Conservation (phyloP, 2,329 filamentous ascomycete species). For the Calycina marina region DNA sequence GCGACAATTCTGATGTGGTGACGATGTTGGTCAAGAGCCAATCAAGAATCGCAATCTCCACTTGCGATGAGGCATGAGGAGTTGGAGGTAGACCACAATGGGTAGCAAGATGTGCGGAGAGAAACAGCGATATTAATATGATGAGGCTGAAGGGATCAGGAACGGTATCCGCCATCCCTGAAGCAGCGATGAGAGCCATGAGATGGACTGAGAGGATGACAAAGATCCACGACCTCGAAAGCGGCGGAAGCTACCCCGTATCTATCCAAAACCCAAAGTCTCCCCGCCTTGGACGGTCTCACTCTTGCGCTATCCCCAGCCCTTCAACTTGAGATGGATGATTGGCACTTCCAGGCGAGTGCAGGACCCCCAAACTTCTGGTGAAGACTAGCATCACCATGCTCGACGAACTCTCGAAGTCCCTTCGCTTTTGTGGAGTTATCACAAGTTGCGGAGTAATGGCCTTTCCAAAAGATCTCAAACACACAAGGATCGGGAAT, state of each 20-base stretch:
- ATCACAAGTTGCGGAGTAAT: not conserved
- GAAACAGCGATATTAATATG: too few species aligned
- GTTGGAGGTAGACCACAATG: too few species aligned
- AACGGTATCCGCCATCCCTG: not conserved
- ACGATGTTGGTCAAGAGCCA: too few species aligned
- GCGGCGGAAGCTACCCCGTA: not conserved
- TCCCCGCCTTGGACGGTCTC: too few species aligned
- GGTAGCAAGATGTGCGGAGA: too few species aligned
- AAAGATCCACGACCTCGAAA: not conserved
- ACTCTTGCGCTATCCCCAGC: too few species aligned
- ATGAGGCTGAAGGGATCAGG: too few species aligned
- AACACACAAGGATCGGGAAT: not conserved
- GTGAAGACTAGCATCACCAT: not conserved
- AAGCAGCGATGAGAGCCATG: not conserved
- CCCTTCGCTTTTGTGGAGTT: not conserved
- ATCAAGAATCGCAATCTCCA: too few species aligned
- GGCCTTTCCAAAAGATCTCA: not conserved
- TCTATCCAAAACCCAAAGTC: not conserved
- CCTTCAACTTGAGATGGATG: too few species aligned
- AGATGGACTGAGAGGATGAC: not conserved
- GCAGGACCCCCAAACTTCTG: not conserved
- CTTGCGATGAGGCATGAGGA: too few species aligned
- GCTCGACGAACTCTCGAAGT: not conserved
- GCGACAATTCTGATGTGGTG: too few species aligned
- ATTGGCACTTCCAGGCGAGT: too few species aligned